These are phyloP conservation scores for Paramecium biaurelia DNA, from an alignment of 73 alveolate genomes.

Conservation along the genomic window DNA sequence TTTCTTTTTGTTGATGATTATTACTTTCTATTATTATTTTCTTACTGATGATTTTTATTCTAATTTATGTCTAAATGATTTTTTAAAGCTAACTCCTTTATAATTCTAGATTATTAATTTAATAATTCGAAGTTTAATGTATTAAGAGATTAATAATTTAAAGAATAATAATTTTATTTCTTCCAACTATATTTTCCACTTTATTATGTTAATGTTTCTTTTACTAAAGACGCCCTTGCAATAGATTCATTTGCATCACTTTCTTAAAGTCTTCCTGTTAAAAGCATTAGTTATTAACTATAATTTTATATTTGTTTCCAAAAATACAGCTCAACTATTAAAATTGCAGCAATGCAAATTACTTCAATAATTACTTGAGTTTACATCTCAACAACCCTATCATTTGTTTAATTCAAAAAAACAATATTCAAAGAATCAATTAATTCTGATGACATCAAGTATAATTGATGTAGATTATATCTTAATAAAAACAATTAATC, in stretches of 20 bases:
- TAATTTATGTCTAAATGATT: background rate
- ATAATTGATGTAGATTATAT: background rate
- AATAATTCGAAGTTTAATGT: background rate
- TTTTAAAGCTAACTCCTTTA: background rate
- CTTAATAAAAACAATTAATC: background rate
- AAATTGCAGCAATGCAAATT: background rate
- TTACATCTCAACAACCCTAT: background rate
- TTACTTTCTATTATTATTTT: background rate
- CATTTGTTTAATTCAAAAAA: background rate
- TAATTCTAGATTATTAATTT: background rate
- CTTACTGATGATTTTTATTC: background rate
- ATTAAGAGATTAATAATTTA: background rate
- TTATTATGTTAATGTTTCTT: background rate
- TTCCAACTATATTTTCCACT: background rate
- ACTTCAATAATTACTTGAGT: background rate
- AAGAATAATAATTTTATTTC: background rate
- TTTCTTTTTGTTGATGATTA: background rate
- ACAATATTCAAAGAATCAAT: background rate
- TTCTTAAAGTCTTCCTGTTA: conserved; percentile 6
- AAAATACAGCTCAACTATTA: background rate
- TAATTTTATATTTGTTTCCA: background rate
- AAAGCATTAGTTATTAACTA: background rate
- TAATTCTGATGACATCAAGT: background rate
- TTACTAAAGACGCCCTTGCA: background rate
- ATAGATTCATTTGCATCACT: conserved; percentile 5